Base-by-base conservation (phyloP, 345 rosid genomes). In the Salix arbutifolia region DNA sequence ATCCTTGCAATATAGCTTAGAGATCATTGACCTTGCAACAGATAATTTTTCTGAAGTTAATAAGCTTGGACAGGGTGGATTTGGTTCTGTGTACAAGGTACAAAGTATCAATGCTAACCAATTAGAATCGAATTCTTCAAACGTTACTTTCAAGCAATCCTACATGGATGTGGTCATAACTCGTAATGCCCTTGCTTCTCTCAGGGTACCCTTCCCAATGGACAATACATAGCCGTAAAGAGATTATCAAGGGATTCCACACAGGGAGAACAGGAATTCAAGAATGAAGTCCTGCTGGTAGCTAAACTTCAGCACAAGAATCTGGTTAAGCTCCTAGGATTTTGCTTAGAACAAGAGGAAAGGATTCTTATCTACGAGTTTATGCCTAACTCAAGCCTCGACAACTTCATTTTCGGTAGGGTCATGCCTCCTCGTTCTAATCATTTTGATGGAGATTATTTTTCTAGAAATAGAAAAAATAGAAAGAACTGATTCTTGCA, bases 231-330 rank as follows among this genome's bases (percentile, higher is more conserved):
- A 58, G 69, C 79, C 8, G 78, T 56, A 19, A 74, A 83, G 48
- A 58, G 75, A 48, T 11, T 72, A 8, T 72, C 50, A 12, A 35
- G 31, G 42, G 42, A 38, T 38, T n/a, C 12, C 17, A 26, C 65
- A 1, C 75, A 72, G 23, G 67, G 75, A 14, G 50, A 19, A 1
- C 87, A 85, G 74, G 97, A 92, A 84, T 94, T 94, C 89, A 90
- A 88, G 88, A 94, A 89, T 62, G 98, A 94, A 86, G 90, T 94
- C 8, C 87, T 25, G 26, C 67, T 94, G 53, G 91, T 92, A 25
- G 97, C 97, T 9, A 89, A 85, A 88, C 92, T 94, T 75, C 97
- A 92, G 30, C 97, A 92, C 44, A 81, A 89, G 76, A 94, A 94
- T 79, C 88, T 94, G 18, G 96, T 92, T 26, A 87, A 90, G 3